Evolutionary conservation across 176 grass and related monocot genomes (phyloP), one percentile per base, ranked within the genome.

Genomic region (Poa pratensis): DNA sequence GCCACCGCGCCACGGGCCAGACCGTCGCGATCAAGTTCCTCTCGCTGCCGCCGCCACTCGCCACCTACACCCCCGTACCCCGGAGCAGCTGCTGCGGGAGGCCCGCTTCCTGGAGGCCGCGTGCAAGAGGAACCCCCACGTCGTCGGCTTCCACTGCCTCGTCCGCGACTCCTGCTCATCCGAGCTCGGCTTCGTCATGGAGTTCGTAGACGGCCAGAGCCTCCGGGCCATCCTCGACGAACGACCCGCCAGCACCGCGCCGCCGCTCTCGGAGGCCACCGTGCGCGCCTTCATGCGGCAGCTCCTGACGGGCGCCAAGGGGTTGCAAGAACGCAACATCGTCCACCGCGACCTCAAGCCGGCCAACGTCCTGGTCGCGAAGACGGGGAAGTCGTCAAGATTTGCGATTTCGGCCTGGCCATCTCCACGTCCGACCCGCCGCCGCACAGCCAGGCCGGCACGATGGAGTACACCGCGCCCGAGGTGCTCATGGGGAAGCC

Each of bases 261-360:
- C 46, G 13, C 61, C 61, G 61, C 13, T 64, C 61, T 13, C 61
- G 61, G 61, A 64, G 61, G 26, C 61, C 61, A 64, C 61, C 61
- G 61, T 64, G 26, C 61, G 61, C 26, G 12, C 61, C 61, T 30
- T 16, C 61, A 64, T 64, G 61, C 61, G 61, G 13, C 61, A 64
- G 61, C 61, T 64, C 22, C 61, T 64, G 61, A 30, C 26, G 26
- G 61, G 61, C 61, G 61, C 61, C 61, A 64, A 64, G 61, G 61
- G 61, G 26, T 7, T 64, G 26, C 61, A 64, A 13, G 61, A 64
- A 1, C 61, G 61, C 13, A 16, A 16, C 61, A 64, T 64, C 61
- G 61, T 64, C 61, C 61, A 64, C 61, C 61, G 61, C 61, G 61
- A 64, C 26, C 16, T 64, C 26, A 64, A 64, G 26, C 61, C 61